These are phyloP conservation scores for Candida xiaguanensis DNA, from an alignment of 805 yeast species.

Conservation along the genomic window DNA sequence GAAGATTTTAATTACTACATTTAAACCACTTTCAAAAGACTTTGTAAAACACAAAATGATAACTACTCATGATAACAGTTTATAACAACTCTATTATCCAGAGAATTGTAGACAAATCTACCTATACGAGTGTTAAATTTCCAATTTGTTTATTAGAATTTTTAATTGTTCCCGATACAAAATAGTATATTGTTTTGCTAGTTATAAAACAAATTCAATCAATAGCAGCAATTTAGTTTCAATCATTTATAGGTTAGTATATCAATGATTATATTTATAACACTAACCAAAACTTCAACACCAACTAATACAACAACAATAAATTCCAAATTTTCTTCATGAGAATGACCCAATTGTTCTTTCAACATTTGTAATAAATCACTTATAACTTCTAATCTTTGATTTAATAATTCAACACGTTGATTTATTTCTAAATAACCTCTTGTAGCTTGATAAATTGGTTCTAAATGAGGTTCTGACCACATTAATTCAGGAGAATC, in stretches of 20 bases:
- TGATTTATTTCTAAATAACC: slow-evolving; percentile 95
- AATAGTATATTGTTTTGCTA: too few species aligned
- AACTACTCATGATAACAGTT: too few species aligned
- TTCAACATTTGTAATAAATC: slow-evolving; percentile 94
- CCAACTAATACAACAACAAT: slow-evolving; percentile 89
- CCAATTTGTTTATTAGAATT: too few species aligned
- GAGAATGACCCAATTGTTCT: slow-evolving; percentile 94
- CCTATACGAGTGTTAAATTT: too few species aligned
- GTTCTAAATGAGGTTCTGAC: slow-evolving; percentile 98
- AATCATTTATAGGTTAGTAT: slow-evolving; percentile 31
- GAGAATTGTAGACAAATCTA: too few species aligned
- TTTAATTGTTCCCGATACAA: too few species aligned
- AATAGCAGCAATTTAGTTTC: too few species aligned
- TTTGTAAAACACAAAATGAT: too few species aligned
- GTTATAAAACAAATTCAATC: too few species aligned
- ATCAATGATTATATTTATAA: slow-evolving; percentile 72
- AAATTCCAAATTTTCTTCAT: slow-evolving; percentile 84
- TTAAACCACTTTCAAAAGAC: too few species aligned
- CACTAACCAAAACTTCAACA: slow-evolving; percentile 85
- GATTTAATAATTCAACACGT: slow-evolving; percentile 84
- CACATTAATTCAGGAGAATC: slow-evolving; percentile 99
- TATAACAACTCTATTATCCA: too few species aligned
- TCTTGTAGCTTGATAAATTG: slow-evolving; percentile 94
- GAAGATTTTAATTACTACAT: too few species aligned
- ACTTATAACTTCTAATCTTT: slow-evolving; percentile 87